These are phyloP conservation scores for Amaranthus tricolor DNA, from an alignment of 179 eudicot genomes.

Conservation along the genomic window DNA sequence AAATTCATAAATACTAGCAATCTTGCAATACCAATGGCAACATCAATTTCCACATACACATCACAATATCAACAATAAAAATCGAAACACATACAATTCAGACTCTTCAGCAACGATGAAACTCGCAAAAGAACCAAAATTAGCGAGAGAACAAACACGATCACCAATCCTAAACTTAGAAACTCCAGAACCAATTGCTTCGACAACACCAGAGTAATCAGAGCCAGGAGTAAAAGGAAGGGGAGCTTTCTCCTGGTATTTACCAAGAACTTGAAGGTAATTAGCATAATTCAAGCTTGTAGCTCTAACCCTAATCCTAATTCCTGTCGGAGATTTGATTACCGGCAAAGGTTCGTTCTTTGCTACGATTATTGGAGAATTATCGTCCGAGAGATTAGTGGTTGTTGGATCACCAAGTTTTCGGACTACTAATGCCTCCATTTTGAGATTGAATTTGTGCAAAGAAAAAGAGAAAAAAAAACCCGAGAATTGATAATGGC, in stretches of 20 bases:
- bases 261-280: slow-evolving; percentile 79
- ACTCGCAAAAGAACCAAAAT: slow-evolving; percentile 71
- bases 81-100: slow-evolving; percentile 51
- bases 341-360: slow-evolving; percentile 53
- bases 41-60: neutral
- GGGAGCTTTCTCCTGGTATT: slow-evolving; percentile 80
- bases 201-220: slow-evolving; percentile 85
- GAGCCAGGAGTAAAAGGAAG: slow-evolving; percentile 84
- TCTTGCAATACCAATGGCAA: too few relatives aligned
- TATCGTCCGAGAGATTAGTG: slow-evolving; percentile 28
- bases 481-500: neutral
- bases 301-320: slow-evolving; percentile 62
- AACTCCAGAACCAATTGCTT: slow-evolving; percentile 48
- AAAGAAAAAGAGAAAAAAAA: neutral
- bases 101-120: slow-evolving; percentile 68
- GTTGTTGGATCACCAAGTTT: slow-evolving; percentile 79
- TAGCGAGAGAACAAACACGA: slow-evolving; percentile 58
- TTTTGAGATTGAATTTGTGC: slow-evolving; percentile 16
- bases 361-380: slow-evolving; percentile 46
- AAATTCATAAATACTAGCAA: too few relatives aligned
- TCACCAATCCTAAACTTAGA: slow-evolving; percentile 70
- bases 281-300: slow-evolving; percentile 87
- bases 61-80: neutral
- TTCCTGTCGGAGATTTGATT: slow-evolving; percentile 47
- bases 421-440: slow-evolving; percentile 79